phyloP scores from a whole-genome alignment of 208 protist species.

The Porcisia deanei region DNA sequence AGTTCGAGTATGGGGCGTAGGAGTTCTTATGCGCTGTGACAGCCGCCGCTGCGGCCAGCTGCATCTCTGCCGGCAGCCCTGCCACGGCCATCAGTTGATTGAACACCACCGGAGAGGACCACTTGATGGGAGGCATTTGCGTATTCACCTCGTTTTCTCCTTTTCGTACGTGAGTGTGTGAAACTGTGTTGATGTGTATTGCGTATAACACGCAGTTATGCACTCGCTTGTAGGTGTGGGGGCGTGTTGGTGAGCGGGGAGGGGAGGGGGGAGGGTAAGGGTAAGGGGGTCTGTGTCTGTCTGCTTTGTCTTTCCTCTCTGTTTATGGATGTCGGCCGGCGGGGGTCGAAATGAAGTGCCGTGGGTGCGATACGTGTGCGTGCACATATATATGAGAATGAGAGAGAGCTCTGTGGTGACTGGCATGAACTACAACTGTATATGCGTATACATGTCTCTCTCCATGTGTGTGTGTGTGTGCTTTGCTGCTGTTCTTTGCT shows the following conservation, averaged over 20 bases:
- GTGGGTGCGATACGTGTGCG: too few relatives aligned
- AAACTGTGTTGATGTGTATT: neutral
- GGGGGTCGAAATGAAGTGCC: too few relatives aligned
- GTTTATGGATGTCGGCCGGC: neutral
- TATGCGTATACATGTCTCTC: neutral
- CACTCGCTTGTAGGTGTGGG: too few relatives aligned
- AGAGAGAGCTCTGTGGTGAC: neutral
- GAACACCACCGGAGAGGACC: constrained; percentile 22
- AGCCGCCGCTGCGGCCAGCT: constrained; percentile 42
- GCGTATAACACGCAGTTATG: too few relatives aligned
- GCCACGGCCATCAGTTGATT: constrained; percentile 46
- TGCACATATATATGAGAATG: neutral
- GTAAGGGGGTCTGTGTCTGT: too few relatives aligned
- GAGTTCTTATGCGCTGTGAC: constrained; percentile 50
- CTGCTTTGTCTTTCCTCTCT: neutral
- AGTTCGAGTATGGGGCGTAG: constrained; percentile 84
- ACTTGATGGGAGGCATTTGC: constrained; percentile 21
- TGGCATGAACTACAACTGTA: neutral
- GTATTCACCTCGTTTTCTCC: neutral
- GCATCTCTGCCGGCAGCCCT: constrained; percentile 43
- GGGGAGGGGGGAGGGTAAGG: too few relatives aligned
- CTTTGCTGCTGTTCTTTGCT: neutral
- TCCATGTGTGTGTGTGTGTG: neutral
- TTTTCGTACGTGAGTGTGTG: neutral
- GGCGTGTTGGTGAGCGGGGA: too few relatives aligned